Evolutionary conservation across 2,329 filamentous ascomycete genomes (phyloP).

Genomic region (Exophiala sp.): DNA sequence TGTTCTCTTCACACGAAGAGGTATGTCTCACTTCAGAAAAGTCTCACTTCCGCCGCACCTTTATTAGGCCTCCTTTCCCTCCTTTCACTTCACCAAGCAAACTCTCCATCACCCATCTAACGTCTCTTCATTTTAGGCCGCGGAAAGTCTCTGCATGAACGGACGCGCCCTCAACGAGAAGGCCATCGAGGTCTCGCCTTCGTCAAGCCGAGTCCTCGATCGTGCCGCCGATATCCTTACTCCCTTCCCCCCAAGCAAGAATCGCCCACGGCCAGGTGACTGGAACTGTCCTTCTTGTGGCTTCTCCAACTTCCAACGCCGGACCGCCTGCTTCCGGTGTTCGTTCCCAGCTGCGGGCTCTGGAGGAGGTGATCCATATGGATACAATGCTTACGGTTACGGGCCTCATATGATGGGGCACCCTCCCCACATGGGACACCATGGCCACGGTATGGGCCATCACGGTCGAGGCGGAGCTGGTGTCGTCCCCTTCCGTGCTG

Average conservation of each 20-base stretch:
- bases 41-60: conserved; percentile 4
- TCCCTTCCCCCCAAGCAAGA: conserved; percentile 97
- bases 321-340: conserved; percentile 97
- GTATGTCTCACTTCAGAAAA: conserved; percentile 46
- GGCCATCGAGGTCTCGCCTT: conserved; percentile 96
- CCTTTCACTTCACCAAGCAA: conserved; percentile 34
- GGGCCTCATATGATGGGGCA: conserved; percentile 72
- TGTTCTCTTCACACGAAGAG: conserved; percentile 99
- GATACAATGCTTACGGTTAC: conserved; percentile 55
- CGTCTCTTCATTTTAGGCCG: conserved; percentile 56
- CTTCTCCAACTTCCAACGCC: conserved; percentile 98
- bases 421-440: conserved; percentile 56
- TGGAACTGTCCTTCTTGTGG: conserved; percentile 99
- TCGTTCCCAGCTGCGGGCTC: conserved; percentile 93
- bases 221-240: conserved; percentile 92
- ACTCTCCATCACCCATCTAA: conserved; percentile 4
- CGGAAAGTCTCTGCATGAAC: conserved; percentile 98
- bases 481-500: conserved; percentile 92
- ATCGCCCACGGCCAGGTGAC: conserved; percentile 90
- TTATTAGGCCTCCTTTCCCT: conserved; percentile 56
- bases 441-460: conserved; percentile 43
- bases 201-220: conserved; percentile 92
- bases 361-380: conserved; percentile 66
- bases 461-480: conserved; percentile 63
- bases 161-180: conserved; percentile 96